phyloP scores from a whole-genome alignment of 148 eudicot species.

The Vaccinium corymbosum region DNA sequence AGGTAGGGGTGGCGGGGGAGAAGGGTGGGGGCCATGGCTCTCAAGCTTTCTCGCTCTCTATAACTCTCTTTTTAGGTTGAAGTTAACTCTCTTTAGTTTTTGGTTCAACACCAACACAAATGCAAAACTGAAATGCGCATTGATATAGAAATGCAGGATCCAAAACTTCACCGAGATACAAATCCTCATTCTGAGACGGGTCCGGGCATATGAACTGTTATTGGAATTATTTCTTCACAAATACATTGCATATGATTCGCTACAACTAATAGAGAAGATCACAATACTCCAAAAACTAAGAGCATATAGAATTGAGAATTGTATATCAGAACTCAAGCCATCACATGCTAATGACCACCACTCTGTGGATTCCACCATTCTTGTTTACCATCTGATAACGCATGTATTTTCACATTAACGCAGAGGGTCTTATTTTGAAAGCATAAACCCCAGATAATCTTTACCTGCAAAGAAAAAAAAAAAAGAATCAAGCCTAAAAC shows the following conservation, averaged over 20 bases:
- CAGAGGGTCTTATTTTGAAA: constrained; percentile 3
- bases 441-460: not conserved
- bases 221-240: not conserved
- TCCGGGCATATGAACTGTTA: not conserved
- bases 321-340: not conserved
- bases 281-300: not conserved
- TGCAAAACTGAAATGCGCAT: not conserved
- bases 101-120: not conserved
- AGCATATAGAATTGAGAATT: not conserved
- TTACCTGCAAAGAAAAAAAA: not conserved
- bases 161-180: not conserved
- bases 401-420: not conserved
- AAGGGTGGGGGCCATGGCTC: too few species aligned
- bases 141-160: not conserved
- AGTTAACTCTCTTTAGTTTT: not conserved
- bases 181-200: not conserved
- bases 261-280: not conserved
- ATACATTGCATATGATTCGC: not conserved
- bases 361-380: not conserved
- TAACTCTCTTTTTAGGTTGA: too few species aligned
- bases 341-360: not conserved
- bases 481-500: not conserved
- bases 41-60: too few species aligned
- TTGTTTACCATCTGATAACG: not conserved
- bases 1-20: too few species aligned